Base-by-base conservation (phyloP, 257 asterid species). In the Linderniella brevidens region DNA sequence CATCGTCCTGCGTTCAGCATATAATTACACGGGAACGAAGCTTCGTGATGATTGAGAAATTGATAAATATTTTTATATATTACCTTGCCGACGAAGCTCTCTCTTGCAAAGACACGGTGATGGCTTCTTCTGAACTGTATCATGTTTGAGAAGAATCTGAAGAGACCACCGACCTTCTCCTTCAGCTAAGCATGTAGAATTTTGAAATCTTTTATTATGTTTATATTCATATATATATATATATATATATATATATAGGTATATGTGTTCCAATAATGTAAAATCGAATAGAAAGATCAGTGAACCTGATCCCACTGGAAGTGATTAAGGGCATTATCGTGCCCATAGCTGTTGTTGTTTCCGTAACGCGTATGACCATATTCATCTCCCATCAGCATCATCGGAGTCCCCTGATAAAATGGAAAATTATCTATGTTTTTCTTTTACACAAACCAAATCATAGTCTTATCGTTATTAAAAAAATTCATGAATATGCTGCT, bases 311-410 rank as follows among this genome's bases (percentile, higher is more conserved):
- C 70, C 98, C 98, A 88, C 57, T 74, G 98, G 76, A 88, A 84
- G 70, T 84, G 65, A 63, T 88, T 88, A 54, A 80, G 72, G 39
- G 93, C 68, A 64, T 61, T 84, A 59, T 88, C 98, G 65, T 84
- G 95, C 53, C 98, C 98, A 52, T 88, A 88, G 57, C 98, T 88
- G 71, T 88, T 88, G 66, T 88, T 88, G 62, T 88, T 88, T 58
- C 95, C 98, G 50, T 61, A 61, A 50, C 98, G 93, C 55, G 95
- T 88, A 60, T 88, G 98, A 13, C 73, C 98, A 60, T 88, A 88
- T 61, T 88, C 98, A 76, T 88, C 98, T 58, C 97, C 98, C 98
- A 84, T 84, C 60, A 88, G 81, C 95, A 88, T 84, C 98, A 88
- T 88, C 13, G 98, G 94, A 50, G 93, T 79, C 52, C 97, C 97